Evolutionary conservation across 345 rosid genomes (phyloP).

Genomic region (Gossypium australe): DNA sequence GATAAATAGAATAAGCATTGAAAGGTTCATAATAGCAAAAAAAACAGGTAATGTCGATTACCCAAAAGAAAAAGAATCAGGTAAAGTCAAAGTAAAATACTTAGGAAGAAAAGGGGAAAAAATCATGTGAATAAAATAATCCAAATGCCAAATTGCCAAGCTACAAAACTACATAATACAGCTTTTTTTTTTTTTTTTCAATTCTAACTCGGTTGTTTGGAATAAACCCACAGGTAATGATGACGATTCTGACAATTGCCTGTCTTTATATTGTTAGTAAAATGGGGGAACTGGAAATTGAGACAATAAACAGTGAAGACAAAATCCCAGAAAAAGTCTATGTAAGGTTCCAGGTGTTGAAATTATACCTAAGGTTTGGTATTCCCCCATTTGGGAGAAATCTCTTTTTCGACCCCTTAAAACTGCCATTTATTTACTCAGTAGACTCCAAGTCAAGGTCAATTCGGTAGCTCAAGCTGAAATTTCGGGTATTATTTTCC

Average conservation of each 20-base stretch:
- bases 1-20: no score
- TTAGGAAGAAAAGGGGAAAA: not conserved
- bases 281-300: not conserved
- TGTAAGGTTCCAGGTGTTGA: constrained; percentile 6
- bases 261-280: not conserved
- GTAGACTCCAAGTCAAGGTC: constrained; percentile 15
- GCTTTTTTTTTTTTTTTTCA: not conserved
- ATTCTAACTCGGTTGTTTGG: not conserved
- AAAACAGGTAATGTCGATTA: no score
- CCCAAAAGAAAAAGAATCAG: not conserved
- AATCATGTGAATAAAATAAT: not conserved
- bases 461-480: not conserved
- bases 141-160: not conserved
- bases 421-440: constrained; percentile 1
- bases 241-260: not conserved
- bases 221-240: constrained; percentile 1
- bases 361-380: constrained; percentile 12
- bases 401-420: not conserved
- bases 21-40: no score
- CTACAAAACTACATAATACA: not conserved
- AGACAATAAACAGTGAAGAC: not conserved
- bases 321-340: not conserved
- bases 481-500: not conserved
- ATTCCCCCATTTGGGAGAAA: constrained; percentile 4
- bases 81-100: not conserved